These are phyloP conservation scores for Penicillium sp. DNA, from an alignment of 2,329 filamentous ascomycete species.

Conservation along the genomic window DNA sequence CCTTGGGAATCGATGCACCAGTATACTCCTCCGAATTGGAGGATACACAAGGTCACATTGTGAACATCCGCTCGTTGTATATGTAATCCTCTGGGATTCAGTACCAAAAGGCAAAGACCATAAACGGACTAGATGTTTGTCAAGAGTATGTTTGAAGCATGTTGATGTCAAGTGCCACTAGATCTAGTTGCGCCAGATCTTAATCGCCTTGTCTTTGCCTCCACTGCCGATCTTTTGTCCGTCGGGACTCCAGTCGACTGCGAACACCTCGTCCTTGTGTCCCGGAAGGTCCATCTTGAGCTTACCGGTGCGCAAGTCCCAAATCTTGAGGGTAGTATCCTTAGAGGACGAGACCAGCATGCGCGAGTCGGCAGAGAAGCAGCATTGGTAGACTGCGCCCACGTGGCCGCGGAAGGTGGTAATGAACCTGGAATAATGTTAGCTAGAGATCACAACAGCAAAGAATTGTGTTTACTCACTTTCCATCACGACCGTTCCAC, in stretches of 20 bases:
- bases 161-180: constrained; percentile 2
- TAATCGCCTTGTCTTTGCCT: constrained; percentile 80
- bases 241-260: constrained; percentile 92
- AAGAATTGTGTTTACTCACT: constrained; percentile 34
- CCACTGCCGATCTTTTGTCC: constrained; percentile 86
- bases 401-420: constrained; percentile 86
- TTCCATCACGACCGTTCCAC: constrained; percentile 74
- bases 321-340: constrained; percentile 91
- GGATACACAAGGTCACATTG: not conserved
- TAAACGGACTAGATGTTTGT: not conserved
- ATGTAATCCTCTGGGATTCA: not conserved
- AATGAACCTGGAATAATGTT: constrained; percentile 62
- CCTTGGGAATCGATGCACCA: not conserved
- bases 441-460: constrained; percentile 11
- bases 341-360: constrained; percentile 83
- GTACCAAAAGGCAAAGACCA: not conserved
- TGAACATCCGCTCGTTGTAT: not conserved
- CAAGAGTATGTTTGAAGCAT: not conserved
- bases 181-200: constrained; percentile 62
- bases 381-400: constrained; percentile 86
- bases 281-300: constrained; percentile 80
- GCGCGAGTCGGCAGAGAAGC: constrained; percentile 90
- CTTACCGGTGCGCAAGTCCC: constrained; percentile 85
- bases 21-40: not conserved
- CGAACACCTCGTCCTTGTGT: constrained; percentile 90